A percentile compares a stretch with the other conserved stretches of the same genome.
These are phyloP conservation scores for Tetrahymena malaccensis DNA, from an alignment of 73 alveolate species.

Conservation along the genomic window DNA sequence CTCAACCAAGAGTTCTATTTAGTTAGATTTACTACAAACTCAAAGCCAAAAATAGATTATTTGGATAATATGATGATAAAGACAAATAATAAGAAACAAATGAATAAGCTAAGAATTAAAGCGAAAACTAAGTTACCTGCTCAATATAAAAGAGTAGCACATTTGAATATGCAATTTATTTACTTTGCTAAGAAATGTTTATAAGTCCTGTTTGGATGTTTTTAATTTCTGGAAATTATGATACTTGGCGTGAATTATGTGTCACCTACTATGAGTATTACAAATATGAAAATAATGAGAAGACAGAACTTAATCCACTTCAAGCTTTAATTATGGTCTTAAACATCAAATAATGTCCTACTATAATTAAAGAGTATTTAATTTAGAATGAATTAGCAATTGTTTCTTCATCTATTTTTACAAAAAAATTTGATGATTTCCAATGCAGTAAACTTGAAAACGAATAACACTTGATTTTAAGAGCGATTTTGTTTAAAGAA, in stretches of 20 bases:
- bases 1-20: not conserved
- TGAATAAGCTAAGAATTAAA: not conserved
- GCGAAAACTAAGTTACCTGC: not conserved
- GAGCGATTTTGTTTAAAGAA: not conserved
- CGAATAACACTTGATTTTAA: not conserved
- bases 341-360: not conserved
- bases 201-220: not conserved
- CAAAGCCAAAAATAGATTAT: not conserved
- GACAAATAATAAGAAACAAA: not conserved
- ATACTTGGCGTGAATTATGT: not conserved
- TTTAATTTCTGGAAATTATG: not conserved
- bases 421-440: not conserved
- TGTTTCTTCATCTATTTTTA: not conserved
- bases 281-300: not conserved
- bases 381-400: not conserved
- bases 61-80: not conserved
- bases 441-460: too few species aligned
- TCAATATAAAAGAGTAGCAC: not conserved
- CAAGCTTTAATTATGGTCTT: not conserved
- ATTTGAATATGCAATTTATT: not conserved
- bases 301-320: not conserved
- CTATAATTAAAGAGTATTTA: not conserved
- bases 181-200: not conserved
- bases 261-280: not conserved
- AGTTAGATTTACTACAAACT: not conserved